These are phyloP conservation scores for Chamaenerion angustifolium DNA, from an alignment of 345 rosid species.

Conservation along the genomic window DNA sequence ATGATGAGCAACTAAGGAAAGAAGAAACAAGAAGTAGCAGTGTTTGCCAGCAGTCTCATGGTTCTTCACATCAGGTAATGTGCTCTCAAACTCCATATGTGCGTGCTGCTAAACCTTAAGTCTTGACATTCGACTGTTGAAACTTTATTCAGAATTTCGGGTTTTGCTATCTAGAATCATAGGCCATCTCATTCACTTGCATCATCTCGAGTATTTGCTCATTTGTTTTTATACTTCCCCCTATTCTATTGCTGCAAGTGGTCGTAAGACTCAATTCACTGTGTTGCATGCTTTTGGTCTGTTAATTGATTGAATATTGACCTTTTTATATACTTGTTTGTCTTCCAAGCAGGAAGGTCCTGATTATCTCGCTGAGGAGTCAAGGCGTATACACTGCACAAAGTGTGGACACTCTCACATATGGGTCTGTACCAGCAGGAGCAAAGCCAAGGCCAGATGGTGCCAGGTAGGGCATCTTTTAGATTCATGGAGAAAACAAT, in stretches of 20 bases:
- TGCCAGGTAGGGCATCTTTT: conserved; percentile 50
- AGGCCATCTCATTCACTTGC: too few species aligned
- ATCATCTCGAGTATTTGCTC: too few species aligned
- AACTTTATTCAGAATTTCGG: too few species aligned
- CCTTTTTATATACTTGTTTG: not conserved
- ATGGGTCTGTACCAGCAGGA: conserved; percentile 90
- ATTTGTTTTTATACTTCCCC: too few species aligned
- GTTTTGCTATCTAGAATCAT: too few species aligned
- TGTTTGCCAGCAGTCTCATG: conserved; percentile 50
- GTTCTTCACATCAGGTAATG: conserved; percentile 51
- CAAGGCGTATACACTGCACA: conserved; percentile 93
- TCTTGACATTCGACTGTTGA: too few species aligned
- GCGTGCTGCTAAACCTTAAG: too few species aligned
- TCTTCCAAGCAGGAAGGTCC: conserved; percentile 32
- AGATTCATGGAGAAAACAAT: not conserved
- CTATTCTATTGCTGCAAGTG: too few species aligned
- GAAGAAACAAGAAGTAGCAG: conserved; percentile 64
- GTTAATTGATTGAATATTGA: not conserved
- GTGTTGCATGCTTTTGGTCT: too few species aligned
- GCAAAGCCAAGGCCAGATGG: conserved; percentile 90
- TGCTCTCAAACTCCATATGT: not conserved
- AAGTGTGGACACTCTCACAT: conserved; percentile 82
- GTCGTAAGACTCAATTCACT: too few species aligned
- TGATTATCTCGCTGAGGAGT: conserved; percentile 72
- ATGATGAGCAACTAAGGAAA: conserved; percentile 79